A percentile compares a stretch with the other conserved stretches of the same genome.
Conservation (phyloP, 345 rosid species). For the Arabidopsis thaliana region DNA sequence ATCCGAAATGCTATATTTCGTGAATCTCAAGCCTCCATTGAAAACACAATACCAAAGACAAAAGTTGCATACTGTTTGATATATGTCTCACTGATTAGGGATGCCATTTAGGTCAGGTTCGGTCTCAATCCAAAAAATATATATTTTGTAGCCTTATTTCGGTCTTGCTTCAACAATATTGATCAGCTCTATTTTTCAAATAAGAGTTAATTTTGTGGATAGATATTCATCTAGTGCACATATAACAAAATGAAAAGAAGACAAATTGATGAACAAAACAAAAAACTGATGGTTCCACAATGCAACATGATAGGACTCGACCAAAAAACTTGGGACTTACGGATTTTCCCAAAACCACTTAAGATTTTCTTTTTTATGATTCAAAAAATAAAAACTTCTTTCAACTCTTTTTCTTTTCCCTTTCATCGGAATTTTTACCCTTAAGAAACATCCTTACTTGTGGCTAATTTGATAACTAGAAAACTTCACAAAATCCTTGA, state of each 20-base stretch:
- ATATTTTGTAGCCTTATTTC: neutral
- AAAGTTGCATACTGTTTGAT: conserved; percentile 10
- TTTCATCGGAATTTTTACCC: neutral
- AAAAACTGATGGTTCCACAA: conserved; percentile 1
- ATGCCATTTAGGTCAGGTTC: conserved; percentile 6
- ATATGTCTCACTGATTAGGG: neutral
- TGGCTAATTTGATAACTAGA: conserved; percentile 3
- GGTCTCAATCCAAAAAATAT: neutral
- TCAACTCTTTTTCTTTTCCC: neutral
- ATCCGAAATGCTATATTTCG: neutral
- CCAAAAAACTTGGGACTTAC: neutral
- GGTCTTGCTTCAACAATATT: neutral
- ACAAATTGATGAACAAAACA: neutral
- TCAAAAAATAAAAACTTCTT: too few relatives aligned
- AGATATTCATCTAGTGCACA: neutral
- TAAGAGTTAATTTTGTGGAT: too few relatives aligned
- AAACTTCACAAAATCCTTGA: conserved; percentile 1
- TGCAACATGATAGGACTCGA: neutral
- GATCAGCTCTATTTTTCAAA: too few relatives aligned
- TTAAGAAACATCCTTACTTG: neutral
- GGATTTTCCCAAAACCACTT: neutral
- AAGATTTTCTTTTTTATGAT: neutral
- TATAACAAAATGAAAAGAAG: neutral
- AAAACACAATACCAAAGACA: neutral
- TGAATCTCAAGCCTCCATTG: conserved; percentile 5